Percentiles rank a stretch among this genome's conserved stretches.
phyloP scores from a whole-genome alignment of 148 eudicot species.

The Vaccinium myrtillus region DNA sequence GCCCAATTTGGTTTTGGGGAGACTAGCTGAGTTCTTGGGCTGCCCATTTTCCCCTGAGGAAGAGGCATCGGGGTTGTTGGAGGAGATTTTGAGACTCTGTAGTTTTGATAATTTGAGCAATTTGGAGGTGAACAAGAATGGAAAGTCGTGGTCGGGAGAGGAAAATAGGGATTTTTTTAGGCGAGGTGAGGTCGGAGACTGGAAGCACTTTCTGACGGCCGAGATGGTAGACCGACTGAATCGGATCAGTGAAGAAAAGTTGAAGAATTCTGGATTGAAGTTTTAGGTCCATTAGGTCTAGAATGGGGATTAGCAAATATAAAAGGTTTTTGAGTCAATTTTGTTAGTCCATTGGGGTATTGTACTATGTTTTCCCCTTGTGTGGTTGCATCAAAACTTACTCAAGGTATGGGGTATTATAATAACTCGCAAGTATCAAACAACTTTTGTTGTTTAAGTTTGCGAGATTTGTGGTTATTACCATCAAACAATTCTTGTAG shows the following conservation, averaged over 20 bases:
- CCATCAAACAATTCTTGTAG: neutral
- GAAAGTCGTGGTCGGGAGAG: neutral
- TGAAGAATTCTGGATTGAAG: constrained; percentile 11
- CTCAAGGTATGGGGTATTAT: no score
- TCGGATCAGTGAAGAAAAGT: constrained; percentile 8
- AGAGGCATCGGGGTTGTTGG: constrained; percentile 20
- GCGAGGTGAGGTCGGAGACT: constrained; percentile 23
- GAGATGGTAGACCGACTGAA: constrained; percentile 14
- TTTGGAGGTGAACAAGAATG: constrained; percentile 33
- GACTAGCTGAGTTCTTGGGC: constrained; percentile 31
- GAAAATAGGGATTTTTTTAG: constrained; percentile 21
- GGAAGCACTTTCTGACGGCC: constrained; percentile 12
- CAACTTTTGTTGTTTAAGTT: no score
- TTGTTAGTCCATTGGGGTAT: neutral
- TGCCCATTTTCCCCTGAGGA: constrained; percentile 23
- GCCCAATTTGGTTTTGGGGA: constrained; percentile 14
- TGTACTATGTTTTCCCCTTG: no score
- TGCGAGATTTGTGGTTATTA: no score
- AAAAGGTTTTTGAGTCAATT: neutral
- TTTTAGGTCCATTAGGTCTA: constrained; percentile 14
- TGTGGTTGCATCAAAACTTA: neutral
- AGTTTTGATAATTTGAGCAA: constrained; percentile 26
- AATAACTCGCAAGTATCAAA: no score
- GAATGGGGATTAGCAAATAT: neutral
- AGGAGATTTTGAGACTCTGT: constrained; percentile 24